phyloP scores from a whole-genome alignment of 495 filamentous ascomycete species.

The Hyaloscypha finlandica region DNA sequence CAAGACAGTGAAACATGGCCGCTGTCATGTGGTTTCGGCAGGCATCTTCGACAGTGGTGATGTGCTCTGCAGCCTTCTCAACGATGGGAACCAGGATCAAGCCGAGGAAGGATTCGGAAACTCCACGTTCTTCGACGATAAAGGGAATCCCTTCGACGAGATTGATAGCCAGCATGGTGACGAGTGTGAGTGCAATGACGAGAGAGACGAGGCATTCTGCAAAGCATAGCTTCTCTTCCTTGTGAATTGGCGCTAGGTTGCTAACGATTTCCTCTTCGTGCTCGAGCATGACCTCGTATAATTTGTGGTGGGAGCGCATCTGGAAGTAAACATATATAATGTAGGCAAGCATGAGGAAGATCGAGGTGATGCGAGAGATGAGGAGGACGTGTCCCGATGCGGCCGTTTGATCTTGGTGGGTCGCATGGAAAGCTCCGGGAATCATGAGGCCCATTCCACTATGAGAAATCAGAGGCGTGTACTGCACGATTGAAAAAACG shows the following conservation, averaged over 20 bases:
- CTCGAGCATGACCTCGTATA: slow-evolving; percentile 58
- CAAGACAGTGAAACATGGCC: background rate
- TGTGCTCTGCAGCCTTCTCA: background rate
- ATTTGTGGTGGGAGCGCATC: slow-evolving; percentile 75
- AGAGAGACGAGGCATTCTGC: slow-evolving; percentile 72
- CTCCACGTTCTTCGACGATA: background rate
- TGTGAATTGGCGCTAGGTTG: slow-evolving; percentile 34
- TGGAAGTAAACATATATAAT: slow-evolving; percentile 80
- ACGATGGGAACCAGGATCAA: background rate
- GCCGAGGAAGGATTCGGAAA: background rate
- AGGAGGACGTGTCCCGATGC: slow-evolving; percentile 49
- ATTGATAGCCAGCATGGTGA: slow-evolving; percentile 78
- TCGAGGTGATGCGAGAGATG: slow-evolving; percentile 73
- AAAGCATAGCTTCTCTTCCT: slow-evolving; percentile 76
- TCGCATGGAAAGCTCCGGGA: slow-evolving; percentile 73
- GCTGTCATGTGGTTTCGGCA: background rate
- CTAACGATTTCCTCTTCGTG: slow-evolving; percentile 26
- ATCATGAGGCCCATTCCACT: slow-evolving; percentile 68
- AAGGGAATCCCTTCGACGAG: slow-evolving; percentile 50
- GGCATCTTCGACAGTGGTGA: background rate
- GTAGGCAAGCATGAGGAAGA: slow-evolving; percentile 82
- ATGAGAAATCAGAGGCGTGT: slow-evolving; percentile 43
- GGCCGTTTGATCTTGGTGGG: slow-evolving; percentile 41
- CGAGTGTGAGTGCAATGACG: slow-evolving; percentile 66
- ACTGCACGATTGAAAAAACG: background rate